Base-by-base conservation (phyloP, 225 moss, liverwort and hornwort genomes). In the Antitrichia curtipendula region DNA sequence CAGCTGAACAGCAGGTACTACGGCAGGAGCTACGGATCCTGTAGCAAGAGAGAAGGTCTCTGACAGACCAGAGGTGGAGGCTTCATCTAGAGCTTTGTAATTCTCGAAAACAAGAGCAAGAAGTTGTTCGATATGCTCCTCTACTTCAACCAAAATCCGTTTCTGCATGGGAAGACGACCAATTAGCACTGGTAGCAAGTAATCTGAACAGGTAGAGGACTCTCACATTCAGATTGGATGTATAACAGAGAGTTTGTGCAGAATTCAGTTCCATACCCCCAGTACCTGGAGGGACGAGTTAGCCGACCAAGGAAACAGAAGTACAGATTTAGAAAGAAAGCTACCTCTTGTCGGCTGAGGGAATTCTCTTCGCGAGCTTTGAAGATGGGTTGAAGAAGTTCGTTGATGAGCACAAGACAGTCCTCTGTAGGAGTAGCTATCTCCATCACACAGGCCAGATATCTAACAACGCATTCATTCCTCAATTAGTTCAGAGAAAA, bases 361-460 rank as follows among this genome's bases (percentile, higher is more conserved):
- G 94, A 89, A 47, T 95, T 92, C 75, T 94, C 97, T 89, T 96
- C 96, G 78, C 95, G 93, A 65, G 93, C 92, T 85, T 96, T 97
- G 23, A 97, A 92, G 19, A 96, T 95, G 41, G 97, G 96, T 82
- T 88, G 91, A 77, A 99, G 95, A 89, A 99, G 96, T 85, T 99
- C 99, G 89, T 94, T 84, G 75, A 96, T 95, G 69, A 99, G 97
- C 77, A 95, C 87, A 38, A 97, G 90, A 86, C 99, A 99, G 83
- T 99, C 99, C 85, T 95, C 97, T 54, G 97, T 97, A 34, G 99
- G 99, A 82, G 97, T 99, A 41, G 97, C 96, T 36, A 99, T 90
- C 92, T 99, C 99, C 97, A 97, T 99, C 36, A 99, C 94, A 82
- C 95, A 96, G 50, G 92, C 95, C 91, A 99, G 87, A 88, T 99